A percentile compares a stretch with the other conserved stretches of the same genome.
phyloP scores from a whole-genome alignment of 768 basidiomycete genomes.

The Leucosporidium creatinivorum region DNA sequence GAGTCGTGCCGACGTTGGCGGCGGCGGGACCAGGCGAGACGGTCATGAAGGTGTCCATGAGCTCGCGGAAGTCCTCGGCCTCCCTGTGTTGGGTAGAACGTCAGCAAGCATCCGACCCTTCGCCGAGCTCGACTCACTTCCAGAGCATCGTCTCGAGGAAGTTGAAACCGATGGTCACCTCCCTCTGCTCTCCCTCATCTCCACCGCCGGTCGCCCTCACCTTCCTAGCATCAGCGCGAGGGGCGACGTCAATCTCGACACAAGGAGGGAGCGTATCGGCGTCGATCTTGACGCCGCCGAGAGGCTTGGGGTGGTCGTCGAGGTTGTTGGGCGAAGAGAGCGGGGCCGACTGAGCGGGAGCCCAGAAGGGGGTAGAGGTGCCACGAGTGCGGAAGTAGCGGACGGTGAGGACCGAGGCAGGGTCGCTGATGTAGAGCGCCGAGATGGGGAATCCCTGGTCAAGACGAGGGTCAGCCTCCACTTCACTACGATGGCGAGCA shows the following conservation, averaged over 20 bases:
- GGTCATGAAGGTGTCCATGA: no score
- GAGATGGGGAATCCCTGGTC: conserved; percentile 8
- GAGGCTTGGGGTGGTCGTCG: neutral
- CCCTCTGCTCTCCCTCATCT: neutral
- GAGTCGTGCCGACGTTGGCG: no score
- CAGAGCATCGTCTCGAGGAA: conserved; percentile 14
- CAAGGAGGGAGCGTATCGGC: neutral
- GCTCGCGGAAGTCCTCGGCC: no score
- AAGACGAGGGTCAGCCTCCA: no score
- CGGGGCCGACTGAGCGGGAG: neutral
- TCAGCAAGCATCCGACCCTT: no score
- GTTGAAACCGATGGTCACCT: conserved; percentile 9
- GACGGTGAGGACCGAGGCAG: neutral
- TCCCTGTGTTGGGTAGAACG: no score
- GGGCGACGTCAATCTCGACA: conserved; percentile 17
- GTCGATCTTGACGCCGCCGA: neutral
- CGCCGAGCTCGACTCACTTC: neutral
- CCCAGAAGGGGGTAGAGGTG: neutral
- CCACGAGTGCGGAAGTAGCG: conserved; percentile 6
- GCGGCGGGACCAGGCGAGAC: no score
- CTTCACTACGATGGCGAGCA: no score
- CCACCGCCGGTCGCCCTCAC: neutral
- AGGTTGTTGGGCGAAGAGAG: neutral
- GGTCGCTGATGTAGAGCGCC: conserved; percentile 4
- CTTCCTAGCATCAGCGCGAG: neutral